A percentile compares a stretch with the other conserved stretches of the same genome.
phyloP scores from a whole-genome alignment of 495 filamentous ascomycete genomes.

The Pyrenula aspistea region DNA sequence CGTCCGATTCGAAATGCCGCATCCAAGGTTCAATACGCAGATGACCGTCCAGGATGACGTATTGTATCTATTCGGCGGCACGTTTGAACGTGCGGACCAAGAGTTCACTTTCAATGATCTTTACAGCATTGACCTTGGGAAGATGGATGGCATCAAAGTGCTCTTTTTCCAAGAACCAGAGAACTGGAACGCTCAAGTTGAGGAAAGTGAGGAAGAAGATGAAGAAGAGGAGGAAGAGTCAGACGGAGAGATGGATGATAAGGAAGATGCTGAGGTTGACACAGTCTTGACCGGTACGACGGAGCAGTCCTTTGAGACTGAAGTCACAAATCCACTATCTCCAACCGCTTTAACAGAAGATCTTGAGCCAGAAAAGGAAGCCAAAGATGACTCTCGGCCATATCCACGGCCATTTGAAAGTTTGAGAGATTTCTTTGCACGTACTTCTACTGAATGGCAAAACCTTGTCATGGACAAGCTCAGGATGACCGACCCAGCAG shows the following conservation, averaged over 20 bases:
- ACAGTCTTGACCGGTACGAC: constrained; percentile 27
- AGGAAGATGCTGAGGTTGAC: constrained; percentile 27
- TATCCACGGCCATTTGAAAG: constrained; percentile 77
- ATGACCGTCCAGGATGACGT: constrained; percentile 84
- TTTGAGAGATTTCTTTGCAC: constrained; percentile 79
- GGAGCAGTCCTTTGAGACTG: constrained; percentile 5
- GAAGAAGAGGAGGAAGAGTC: constrained; percentile 58
- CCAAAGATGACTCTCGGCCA: constrained; percentile 27
- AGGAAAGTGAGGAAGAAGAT: constrained; percentile 56
- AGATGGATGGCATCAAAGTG: constrained; percentile 83
- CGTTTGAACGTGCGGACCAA: constrained; percentile 84
- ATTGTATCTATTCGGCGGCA: constrained; percentile 88
- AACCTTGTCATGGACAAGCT: constrained; percentile 60
- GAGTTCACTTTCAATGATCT: constrained; percentile 93
- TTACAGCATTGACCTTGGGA: constrained; percentile 81
- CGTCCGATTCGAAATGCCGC: constrained; percentile 65
- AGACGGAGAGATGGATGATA: constrained; percentile 47
- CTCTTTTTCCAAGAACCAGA: constrained; percentile 73
- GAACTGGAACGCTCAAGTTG: constrained; percentile 69
- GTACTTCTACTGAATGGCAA: constrained; percentile 87
- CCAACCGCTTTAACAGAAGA: constrained; percentile 31
- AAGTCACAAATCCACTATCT: constrained; percentile 18
- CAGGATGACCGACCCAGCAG: constrained; percentile 39
- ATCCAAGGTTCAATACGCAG: constrained; percentile 78
- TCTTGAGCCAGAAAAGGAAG: constrained; percentile 33